Evolutionary conservation across 2,329 filamentous ascomycete species (phyloP), one percentile per base, ranked within the genome.

Genomic region (Epichloe aotearoae): DNA sequence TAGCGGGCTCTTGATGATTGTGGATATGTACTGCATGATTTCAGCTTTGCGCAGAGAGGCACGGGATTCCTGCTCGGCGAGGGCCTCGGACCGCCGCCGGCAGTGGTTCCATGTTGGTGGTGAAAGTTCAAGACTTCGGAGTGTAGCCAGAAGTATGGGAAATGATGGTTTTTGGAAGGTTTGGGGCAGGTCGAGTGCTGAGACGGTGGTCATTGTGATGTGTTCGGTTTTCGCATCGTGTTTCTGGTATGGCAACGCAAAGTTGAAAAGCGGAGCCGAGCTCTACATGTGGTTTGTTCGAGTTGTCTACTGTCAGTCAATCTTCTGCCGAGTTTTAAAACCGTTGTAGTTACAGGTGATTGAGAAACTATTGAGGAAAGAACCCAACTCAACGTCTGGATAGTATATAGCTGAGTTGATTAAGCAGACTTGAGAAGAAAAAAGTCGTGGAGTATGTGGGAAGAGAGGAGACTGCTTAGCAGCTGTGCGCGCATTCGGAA

Each of bases 91-190:
- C 8, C 67, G 66, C 12, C 67, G 66, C 37, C 62, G 67, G 53
- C 64, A 64, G 49, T 72, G 66, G 50, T 78, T 78, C 86, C 85
- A 90, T 49, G 83, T 76, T 3, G 78, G 79, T 20, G 86, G 86
- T 50, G 80, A 75, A 37, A 84, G 69, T 52, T 79, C 76, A 37
- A 95, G 75, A 30, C 79, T 69, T 36, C 77, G 68, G n/a, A 96
- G 77, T 26, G 80, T 79, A 26, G 73, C 68, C 47, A 88, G 67
- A 44, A 96, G 74, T 4, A 76, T 73, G 34, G 72, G 68, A 52
- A 79, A 82, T 19, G 80, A 72, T 6, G 90, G 90, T 61, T 80
- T 84, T 59, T 84, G 79, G 75, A 89, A 88, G 55, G 91, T 75
- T 61, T 89, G 86, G n/a, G 89, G 88, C 26, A 95, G 78, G 61